Base-by-base conservation (phyloP, 306 rosid species). In the Cucurbita moschata region DNA sequence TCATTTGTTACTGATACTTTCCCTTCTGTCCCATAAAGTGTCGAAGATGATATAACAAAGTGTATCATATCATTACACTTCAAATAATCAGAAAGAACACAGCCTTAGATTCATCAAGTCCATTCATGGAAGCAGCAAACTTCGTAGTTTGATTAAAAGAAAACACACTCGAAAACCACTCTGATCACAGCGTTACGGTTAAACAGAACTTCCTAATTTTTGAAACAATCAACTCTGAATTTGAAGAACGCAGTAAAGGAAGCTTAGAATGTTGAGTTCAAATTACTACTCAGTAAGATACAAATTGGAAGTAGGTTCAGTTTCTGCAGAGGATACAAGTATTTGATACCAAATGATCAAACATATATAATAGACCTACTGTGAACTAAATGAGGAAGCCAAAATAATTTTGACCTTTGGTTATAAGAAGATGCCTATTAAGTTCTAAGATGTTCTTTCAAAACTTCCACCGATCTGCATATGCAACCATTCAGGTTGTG, bases 391-490 rank as follows among this genome's bases (percentile, higher is more conserved):
- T 49, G 58, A 69, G 40, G 54, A 51, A 69, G 73, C 58, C 21
- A 69, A 69, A 69, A 49, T 35, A 49, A 49, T 47, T 30, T 49
- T 47, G 73, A 69, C 58, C 49, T 15, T 69, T 7, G 30, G 51
- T 30, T 51, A 50, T 35, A 26, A 40, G 42, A 39, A 37, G 60
- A 30, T 30, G 74, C 39, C 76, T 72, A 38, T 54, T n/a, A 37
- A 54, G 63, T 5, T 62, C 67, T 59, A 94, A 62, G 88, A 76
- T 71, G 89, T 75, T 79, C 96, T 81, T 79, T 86, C 87, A 39
- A 86, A 87, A 82, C 85, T 81, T 78, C 88, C 92, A 75, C 90
- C 86, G 35, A 89, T 72, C 84, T 94, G 97, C 97, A 94, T 94
- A 77, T 91, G 97, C 69, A 91, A 80, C 96, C 96, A 91, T 76